Base-by-base conservation (phyloP, 2,329 filamentous ascomycete genomes). In the Fusarium sp. region DNA sequence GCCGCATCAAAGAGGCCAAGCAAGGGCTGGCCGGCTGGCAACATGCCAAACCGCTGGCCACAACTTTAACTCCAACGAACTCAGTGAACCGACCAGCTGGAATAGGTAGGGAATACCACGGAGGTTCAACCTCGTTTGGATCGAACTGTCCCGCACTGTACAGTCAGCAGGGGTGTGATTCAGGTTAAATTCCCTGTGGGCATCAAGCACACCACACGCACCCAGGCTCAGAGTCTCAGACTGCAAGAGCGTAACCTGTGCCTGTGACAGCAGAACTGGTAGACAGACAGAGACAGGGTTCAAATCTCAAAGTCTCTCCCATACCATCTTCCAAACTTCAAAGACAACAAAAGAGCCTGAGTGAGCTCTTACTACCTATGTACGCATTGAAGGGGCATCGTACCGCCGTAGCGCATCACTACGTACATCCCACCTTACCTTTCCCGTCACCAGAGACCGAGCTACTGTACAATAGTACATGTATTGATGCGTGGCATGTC, bases 381-480 rank as follows among this genome's bases (percentile, higher is more conserved):
- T 22, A 22, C 52, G 45, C 45, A 40, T 50, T 14, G 33, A n/a
- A 11, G 17, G 35, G 35, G 35, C 35, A 37, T 37, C 5, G 35
- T 15, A 35, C 17, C 14, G 33, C 33, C 33, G 33, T 43, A 54
- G 10, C n/a, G 24, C 52, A 50, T 55, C 7, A 24, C 24, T 24
- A 24, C 11, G 35, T 24, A 24, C 56, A 57, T 52, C 35, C 62
- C 66, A 37, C 71, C 64, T 68, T 73, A 58, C 71, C 71, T 57
- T 65, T 73, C 71, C 66, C 55, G 63, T 74, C 55, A 47, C 68
- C 62, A 68, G 65, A 54, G 61, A 51, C 63, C 65, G 65, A 60
- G 52, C 65, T 62, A 69, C 61, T 32, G 45, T 37, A 37, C 26
- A 44, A n/a, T 40, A 37, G 44, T 26, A 51, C 26, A 37, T 24